phyloP scores from a whole-genome alignment of 2,329 filamentous ascomycete species.

The Fusarium concolor region DNA sequence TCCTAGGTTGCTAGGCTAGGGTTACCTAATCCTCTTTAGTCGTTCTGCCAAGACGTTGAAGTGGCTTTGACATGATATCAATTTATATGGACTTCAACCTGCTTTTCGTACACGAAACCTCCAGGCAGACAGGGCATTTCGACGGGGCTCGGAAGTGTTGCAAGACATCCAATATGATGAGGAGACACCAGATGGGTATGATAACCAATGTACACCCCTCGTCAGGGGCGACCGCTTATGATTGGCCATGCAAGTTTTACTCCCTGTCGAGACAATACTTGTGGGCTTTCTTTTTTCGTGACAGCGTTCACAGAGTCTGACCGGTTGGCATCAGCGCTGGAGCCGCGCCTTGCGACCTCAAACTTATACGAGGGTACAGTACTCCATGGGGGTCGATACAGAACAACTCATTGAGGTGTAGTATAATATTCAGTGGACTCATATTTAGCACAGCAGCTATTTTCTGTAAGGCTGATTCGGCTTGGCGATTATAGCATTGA shows the following conservation, averaged over 20 bases:
- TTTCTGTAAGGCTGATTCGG: constrained; percentile 18
- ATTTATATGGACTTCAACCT: neutral
- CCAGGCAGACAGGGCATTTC: neutral
- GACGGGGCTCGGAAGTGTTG: constrained; percentile 9
- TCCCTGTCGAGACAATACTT: constrained; percentile 34
- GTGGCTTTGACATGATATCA: constrained; percentile 17
- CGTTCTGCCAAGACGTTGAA: constrained; percentile 24
- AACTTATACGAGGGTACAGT: constrained; percentile 12
- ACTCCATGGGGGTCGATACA: neutral
- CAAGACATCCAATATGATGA: constrained; percentile 25
- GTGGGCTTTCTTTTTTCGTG: constrained; percentile 37
- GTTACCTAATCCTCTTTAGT: constrained; percentile 21
- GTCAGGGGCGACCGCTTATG: constrained; percentile 28
- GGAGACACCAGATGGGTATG: constrained; percentile 21
- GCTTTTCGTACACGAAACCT: neutral
- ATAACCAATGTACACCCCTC: constrained; percentile 31
- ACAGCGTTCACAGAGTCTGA: constrained; percentile 3
- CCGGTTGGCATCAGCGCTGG: constrained; percentile 18
- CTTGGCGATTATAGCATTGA: constrained; percentile 11
- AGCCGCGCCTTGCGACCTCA: constrained; percentile 14
- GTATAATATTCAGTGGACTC: constrained; percentile 1
- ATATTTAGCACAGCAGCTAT: constrained; percentile 2
- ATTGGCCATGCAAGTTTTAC: constrained; percentile 32
- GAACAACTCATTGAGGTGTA: neutral
- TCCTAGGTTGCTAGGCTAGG: constrained; percentile 11